Evolutionary conservation across 768 basidiomycete genomes (phyloP).

Genomic region (Tricholoma sp.): DNA sequence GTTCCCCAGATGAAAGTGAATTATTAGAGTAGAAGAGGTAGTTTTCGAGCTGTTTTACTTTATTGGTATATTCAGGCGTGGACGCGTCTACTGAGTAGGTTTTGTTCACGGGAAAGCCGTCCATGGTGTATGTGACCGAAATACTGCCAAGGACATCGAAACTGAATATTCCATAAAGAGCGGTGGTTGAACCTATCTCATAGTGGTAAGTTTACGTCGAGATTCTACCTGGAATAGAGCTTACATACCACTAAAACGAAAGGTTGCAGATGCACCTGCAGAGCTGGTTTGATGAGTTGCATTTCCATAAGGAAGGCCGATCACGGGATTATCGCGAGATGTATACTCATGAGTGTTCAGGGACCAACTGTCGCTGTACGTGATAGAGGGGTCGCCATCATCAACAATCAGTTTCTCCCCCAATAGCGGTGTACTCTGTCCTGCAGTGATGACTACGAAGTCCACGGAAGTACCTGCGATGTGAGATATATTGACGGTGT

Average conservation of each 20-base stretch:
- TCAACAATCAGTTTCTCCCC: conserved; percentile 18
- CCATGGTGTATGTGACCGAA: neutral
- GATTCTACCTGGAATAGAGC: neutral
- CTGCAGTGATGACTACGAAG: conserved; percentile 15
- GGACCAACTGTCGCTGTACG: conserved; percentile 16
- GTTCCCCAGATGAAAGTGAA: neutral
- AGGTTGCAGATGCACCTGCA: conserved; percentile 19
- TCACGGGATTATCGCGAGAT: conserved; percentile 3
- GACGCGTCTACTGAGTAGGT: neutral
- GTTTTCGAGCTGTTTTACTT: neutral
- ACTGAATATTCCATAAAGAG: neutral
- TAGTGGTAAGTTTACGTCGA: neutral
- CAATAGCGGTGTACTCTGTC: conserved; percentile 15
- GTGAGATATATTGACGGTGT: conserved; percentile 14
- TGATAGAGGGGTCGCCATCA: conserved; percentile 15
- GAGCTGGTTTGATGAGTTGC: conserved; percentile 18
- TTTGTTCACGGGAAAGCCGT: neutral
- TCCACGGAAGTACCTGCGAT: conserved; percentile 19
- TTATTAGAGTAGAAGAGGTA: neutral
- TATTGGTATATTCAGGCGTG: neutral
- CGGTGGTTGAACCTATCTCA: neutral
- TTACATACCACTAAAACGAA: conserved; percentile 23
- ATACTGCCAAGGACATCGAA: neutral
- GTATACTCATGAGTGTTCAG: conserved; percentile 7
- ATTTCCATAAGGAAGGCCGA: conserved; percentile 21